Conservation (phyloP, 768 basidiomycete species). For the Phlegmacium glaucopus region DNA sequence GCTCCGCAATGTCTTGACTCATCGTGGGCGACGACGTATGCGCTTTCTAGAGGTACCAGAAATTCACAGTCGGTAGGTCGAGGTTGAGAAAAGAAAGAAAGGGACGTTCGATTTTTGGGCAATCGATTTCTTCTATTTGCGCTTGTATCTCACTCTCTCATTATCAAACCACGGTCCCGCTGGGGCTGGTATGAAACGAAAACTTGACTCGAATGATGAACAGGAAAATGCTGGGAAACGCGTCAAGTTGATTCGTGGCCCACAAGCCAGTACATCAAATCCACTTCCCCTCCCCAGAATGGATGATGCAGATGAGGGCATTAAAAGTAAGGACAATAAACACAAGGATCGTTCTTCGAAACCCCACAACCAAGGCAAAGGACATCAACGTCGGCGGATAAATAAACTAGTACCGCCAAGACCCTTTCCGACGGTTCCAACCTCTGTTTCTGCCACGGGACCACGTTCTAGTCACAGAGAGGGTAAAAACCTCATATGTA, state of each 20-base stretch:
- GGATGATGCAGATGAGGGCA: no score
- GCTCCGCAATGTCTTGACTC: conserved; percentile 85
- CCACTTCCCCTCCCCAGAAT: no score
- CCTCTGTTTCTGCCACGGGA: conserved; percentile 75
- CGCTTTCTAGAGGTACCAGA: conserved; percentile 28
- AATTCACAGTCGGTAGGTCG: conserved; percentile 22
- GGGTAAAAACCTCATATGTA: conserved; percentile 77
- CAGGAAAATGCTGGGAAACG: conserved; percentile 24
- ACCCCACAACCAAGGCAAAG: not conserved
- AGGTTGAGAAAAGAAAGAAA: conserved; percentile 18
- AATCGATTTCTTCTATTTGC: conserved; percentile 29
- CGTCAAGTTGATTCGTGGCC: conserved; percentile 24
- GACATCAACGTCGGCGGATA: conserved; percentile 25
- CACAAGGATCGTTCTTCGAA: not conserved
- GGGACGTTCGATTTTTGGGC: conserved; percentile 21
- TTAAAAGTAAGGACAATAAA: conserved; percentile 1
- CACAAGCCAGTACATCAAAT: conserved; percentile 3
- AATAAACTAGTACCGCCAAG: conserved; percentile 70
- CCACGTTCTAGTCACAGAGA: conserved; percentile 76
- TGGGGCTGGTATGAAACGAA: conserved; percentile 27
- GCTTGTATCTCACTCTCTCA: conserved; percentile 23
- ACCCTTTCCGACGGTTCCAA: conserved; percentile 73
- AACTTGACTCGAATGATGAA: conserved; percentile 25
- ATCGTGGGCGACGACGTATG: conserved; percentile 47
- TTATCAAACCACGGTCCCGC: conserved; percentile 11